Evolutionary conservation across 768 basidiomycete species (phyloP), one percentile per base, ranked within the genome.

Genomic region (Suillus paluster): DNA sequence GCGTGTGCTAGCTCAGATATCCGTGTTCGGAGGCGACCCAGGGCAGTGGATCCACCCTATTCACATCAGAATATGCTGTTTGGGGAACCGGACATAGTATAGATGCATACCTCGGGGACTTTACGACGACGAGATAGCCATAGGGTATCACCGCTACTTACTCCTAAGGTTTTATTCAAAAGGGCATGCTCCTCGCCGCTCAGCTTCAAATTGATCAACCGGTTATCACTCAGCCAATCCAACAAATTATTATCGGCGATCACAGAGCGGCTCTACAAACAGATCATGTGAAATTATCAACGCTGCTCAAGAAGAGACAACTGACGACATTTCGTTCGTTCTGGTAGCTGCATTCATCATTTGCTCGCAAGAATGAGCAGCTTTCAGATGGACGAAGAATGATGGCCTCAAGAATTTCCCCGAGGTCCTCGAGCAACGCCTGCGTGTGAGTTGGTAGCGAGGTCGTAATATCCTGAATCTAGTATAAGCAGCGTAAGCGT

Each of bases 41-140:
- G 80, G 8, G 85, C 79, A 3, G 95, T 96, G 68, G 91, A 94
- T 58, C 92, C 93, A 67, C 95, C 94, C 93, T 97, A 73, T 49
- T 62, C 45, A 50, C 60, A 64, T 76, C 66, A 74, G 71, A 63
- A 33, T 64, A 62, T 38, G 41, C 57, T 12, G 33, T 61, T 48
- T 25, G 25, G 48, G 38, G 58, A 34, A 23, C 38, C 53, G 21
- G 63, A 33, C 17, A 58, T 60, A 53, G 42, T 60, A 68, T 58
- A 57, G 36, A 54, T 44, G 72, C 78, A 62, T 74, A 88, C 90
- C 79, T 84, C 83, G 57, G 83, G 81, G 59, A 74, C 67, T 61
- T 78, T 78, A 63, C 77, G 73, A 63, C 89, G 84, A 68, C 72
- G 79, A 54, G 84, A 73, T 33, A 91, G 72, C 83, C 83, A 91